phyloP scores from a whole-genome alignment of 345 rosid genomes.

The Diplotaxis tenuifolia region DNA sequence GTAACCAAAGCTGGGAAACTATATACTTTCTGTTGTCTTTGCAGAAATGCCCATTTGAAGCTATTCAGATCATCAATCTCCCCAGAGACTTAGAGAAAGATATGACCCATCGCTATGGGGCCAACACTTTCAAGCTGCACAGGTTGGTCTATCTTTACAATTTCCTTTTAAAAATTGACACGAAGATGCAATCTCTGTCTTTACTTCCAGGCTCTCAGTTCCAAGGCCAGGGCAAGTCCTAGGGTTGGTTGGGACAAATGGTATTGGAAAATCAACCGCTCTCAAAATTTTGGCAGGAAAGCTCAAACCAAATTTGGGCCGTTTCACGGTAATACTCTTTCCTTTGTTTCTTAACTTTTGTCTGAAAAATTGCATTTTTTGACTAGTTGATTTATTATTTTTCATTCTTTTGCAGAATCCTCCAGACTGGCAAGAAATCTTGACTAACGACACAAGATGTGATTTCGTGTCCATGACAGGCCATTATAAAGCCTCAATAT shows the following conservation, averaged over 20 bases:
- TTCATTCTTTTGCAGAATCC: constrained; percentile 58
- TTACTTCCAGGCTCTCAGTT: constrained; percentile 73
- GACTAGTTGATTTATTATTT: neutral
- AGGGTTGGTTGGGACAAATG: constrained; percentile 98
- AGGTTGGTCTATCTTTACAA: constrained; percentile 49
- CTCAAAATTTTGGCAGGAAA: constrained; percentile 94
- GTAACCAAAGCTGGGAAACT: neutral
- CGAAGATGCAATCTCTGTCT: constrained; percentile 11
- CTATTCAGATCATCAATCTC: constrained; percentile 95
- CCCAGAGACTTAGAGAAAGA: constrained; percentile 92
- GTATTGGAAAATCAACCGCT: constrained; percentile 97
- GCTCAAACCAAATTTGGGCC: constrained; percentile 97
- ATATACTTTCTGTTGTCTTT: constrained; percentile 2
- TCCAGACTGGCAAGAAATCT: constrained; percentile 99
- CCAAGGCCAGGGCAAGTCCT: constrained; percentile 99
- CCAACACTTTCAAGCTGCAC: constrained; percentile 92
- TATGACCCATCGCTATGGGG: constrained; percentile 95
- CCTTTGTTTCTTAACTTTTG: neutral
- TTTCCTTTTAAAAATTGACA: neutral
- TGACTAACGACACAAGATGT: constrained; percentile 43
- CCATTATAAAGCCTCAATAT: constrained; percentile 93
- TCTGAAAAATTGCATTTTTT: neutral
- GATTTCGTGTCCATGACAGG: constrained; percentile 44
- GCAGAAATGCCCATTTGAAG: constrained; percentile 98
- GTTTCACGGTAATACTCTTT: constrained; percentile 59